These are phyloP conservation scores for Suillus subalutaceus DNA, from an alignment of 768 basidiomycete genomes.

Conservation along the genomic window DNA sequence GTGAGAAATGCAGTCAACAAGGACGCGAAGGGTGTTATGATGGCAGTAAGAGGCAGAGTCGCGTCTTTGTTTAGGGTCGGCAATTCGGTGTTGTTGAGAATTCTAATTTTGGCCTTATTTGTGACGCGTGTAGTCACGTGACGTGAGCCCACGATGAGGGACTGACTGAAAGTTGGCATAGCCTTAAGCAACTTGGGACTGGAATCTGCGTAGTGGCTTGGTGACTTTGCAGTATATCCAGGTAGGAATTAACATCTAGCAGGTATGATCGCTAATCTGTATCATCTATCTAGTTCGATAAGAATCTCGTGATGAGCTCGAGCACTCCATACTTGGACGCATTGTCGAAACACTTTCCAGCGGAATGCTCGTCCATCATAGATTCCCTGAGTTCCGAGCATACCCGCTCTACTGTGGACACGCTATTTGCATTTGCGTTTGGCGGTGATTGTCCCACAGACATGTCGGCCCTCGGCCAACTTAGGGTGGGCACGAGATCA, in stretches of 20 bases:
- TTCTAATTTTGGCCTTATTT: conserved; percentile 2
- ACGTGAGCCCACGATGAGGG: background rate
- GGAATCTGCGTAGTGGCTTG: background rate
- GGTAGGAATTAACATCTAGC: conserved; percentile 2
- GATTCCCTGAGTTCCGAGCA: conserved; percentile 16
- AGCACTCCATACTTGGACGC: conserved; percentile 31
- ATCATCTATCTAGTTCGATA: background rate
- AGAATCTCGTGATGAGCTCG: background rate
- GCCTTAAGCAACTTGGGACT: background rate
- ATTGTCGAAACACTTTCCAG: conserved; percentile 24
- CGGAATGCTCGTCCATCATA: conserved; percentile 7
- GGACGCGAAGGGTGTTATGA: conserved; percentile 16
- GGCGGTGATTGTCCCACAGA: conserved; percentile 29
- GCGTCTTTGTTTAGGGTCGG: conserved; percentile 39
- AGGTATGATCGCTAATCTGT: background rate
- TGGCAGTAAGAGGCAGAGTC: conserved; percentile 34
- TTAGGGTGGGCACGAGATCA: conserved; percentile 30
- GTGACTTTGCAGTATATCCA: background rate
- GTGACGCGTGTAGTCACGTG: conserved; percentile 34
- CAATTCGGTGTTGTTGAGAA: conserved; percentile 27
- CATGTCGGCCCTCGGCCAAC: conserved; percentile 13
- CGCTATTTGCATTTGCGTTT: conserved; percentile 31
- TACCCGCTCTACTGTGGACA: conserved; percentile 22
- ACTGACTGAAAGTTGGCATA: background rate
- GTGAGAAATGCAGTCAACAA: conserved; percentile 8